phyloP scores from a whole-genome alignment of 2,329 filamentous ascomycete species.

The Mycosphaerella sp. region DNA sequence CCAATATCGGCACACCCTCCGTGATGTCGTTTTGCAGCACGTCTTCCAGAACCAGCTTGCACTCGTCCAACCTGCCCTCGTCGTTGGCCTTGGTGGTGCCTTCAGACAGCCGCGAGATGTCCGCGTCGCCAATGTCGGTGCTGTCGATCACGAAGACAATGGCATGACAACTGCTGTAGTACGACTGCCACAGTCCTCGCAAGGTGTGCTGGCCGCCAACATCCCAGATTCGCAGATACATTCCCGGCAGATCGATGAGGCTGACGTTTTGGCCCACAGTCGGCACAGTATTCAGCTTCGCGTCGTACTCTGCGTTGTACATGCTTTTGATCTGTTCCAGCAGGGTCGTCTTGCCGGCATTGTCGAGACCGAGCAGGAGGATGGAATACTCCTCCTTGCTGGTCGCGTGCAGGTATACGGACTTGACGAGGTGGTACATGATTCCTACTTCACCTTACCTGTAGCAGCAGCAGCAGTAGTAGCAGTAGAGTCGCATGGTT shows the following conservation, averaged over 20 bases:
- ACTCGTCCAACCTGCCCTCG: constrained; percentile 71
- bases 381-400: constrained; percentile 99
- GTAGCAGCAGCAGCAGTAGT: not conserved
- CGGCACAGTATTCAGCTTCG: constrained; percentile 76
- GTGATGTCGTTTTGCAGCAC: constrained; percentile 83
- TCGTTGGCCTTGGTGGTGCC: constrained; percentile 16
- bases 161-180: constrained; percentile 89
- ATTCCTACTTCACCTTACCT: not conserved
- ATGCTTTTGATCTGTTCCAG: constrained; percentile 93
- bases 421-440: constrained; percentile 97
- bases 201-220: constrained; percentile 89
- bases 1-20: constrained; percentile 82
- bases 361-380: constrained; percentile 93
- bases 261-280: constrained; percentile 97
- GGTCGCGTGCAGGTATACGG: constrained; percentile 88
- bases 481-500: not conserved
- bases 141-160: constrained; percentile 98
- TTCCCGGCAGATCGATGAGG: constrained; percentile 81
- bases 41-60: constrained; percentile 79
- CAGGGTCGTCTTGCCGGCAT: constrained; percentile 96
- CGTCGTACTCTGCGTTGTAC: constrained; percentile 61
- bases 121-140: constrained; percentile 82
- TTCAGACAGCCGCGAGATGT: constrained; percentile 50
- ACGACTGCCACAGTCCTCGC: constrained; percentile 88
- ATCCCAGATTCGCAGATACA: constrained; percentile 99